phyloP scores from a whole-genome alignment of 345 rosid species.

The Barbarea vulgaris region DNA sequence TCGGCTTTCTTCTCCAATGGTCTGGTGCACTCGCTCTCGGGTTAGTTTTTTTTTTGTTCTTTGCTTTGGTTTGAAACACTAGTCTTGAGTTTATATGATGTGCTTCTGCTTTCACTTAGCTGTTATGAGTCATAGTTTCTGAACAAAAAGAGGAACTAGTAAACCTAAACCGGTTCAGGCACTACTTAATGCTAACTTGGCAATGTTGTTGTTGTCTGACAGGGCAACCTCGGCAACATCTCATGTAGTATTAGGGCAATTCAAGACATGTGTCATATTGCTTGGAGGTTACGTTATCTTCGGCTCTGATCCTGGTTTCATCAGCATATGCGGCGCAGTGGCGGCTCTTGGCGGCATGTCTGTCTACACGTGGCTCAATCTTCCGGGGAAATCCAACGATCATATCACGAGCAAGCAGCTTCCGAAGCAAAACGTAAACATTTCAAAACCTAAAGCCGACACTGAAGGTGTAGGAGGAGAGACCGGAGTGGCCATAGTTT shows the following conservation, averaged over 20 bases:
- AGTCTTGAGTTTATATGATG: slow-evolving; percentile 8
- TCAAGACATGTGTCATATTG: slow-evolving; percentile 83
- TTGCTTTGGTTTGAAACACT: neutral
- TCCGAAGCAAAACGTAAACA: slow-evolving; percentile 43
- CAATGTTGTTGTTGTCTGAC: slow-evolving; percentile 18
- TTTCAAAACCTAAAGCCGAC: slow-evolving; percentile 48
- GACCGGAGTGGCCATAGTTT: slow-evolving; percentile 16
- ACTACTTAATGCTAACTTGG: neutral
- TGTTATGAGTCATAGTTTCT: neutral
- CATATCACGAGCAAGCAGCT: slow-evolving; percentile 46
- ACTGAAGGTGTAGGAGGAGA: slow-evolving; percentile 36
- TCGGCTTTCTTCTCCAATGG: slow-evolving; percentile 95
- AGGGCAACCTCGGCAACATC: slow-evolving; percentile 97
- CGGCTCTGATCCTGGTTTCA: slow-evolving; percentile 70
- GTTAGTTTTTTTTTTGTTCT: slow-evolving; percentile 45
- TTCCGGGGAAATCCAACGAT: slow-evolving; percentile 47
- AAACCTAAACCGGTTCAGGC: slow-evolving; percentile 14
- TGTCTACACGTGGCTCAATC: slow-evolving; percentile 65
- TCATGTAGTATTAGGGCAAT: slow-evolving; percentile 93
- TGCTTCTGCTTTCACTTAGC: neutral
- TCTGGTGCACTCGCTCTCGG: slow-evolving; percentile 97
- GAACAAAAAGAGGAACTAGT: slow-evolving; percentile 17
- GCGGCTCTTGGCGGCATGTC: slow-evolving; percentile 83
- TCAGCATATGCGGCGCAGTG: slow-evolving; percentile 80
- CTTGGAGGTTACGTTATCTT: slow-evolving; percentile 82